Percentiles rank a stretch among this genome's conserved stretches.
phyloP scores from a whole-genome alignment of 306 rosid species.

The Lathyrus oleraceus region DNA sequence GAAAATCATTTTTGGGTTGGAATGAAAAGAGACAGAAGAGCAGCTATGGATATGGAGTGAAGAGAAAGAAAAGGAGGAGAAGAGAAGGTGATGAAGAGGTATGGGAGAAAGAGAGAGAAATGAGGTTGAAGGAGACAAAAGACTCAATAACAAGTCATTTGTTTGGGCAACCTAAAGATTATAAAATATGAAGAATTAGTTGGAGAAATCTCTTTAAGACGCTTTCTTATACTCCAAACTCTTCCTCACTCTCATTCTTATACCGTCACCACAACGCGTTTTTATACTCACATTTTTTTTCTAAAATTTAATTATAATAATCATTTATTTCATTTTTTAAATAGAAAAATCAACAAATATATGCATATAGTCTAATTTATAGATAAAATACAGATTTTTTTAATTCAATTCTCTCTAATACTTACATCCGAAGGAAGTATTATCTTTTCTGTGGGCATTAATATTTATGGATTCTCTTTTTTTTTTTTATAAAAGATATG shows the following conservation, averaged over 20 bases:
- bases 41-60: slow-evolving; percentile 45
- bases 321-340: too few relatives aligned
- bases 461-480: too few relatives aligned
- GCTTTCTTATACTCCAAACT: slow-evolving; percentile 38
- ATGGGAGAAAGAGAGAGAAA: slow-evolving; percentile 17
- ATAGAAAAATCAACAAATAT: too few relatives aligned
- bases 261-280: slow-evolving; percentile 55
- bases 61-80: slow-evolving; percentile 49
- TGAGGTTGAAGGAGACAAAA: slow-evolving; percentile 32
- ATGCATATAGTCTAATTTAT: too few relatives aligned
- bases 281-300: neutral
- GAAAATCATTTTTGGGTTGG: slow-evolving; percentile 32
- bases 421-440: too few relatives aligned
- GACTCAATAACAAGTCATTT: slow-evolving; percentile 64
- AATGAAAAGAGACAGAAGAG: slow-evolving; percentile 26
- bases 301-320: too few relatives aligned
- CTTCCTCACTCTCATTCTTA: slow-evolving; percentile 29
- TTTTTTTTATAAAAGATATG: too few relatives aligned
- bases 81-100: neutral
- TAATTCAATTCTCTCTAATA: too few relatives aligned
- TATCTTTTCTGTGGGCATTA: too few relatives aligned
- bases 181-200: slow-evolving; percentile 48
- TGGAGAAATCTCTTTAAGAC: slow-evolving; percentile 40
- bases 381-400: too few relatives aligned
- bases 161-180: slow-evolving; percentile 49